phyloP scores from a whole-genome alignment of 2,329 filamentous ascomycete genomes.

The Xylaria sp. region DNA sequence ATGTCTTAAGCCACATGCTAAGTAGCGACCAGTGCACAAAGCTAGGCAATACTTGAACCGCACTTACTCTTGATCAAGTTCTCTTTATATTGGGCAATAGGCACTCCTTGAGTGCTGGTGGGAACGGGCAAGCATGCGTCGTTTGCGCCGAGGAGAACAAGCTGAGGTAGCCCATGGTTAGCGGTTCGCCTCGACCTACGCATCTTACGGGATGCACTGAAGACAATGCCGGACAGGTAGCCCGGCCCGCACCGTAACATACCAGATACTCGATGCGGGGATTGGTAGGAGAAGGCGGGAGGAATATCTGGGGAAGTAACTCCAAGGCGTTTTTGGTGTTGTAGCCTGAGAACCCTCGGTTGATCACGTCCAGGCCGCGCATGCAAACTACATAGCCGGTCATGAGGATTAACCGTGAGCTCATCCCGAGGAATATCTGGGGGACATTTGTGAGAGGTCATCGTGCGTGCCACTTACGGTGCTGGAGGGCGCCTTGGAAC shows the following conservation, averaged over 20 bases:
- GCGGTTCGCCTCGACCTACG: neutral
- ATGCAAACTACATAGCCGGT: slow-evolving; percentile 63
- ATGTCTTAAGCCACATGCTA: neutral
- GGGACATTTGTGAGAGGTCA: neutral
- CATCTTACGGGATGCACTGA: slow-evolving; percentile 5
- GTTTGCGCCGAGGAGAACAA: slow-evolving; percentile 87
- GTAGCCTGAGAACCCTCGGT: slow-evolving; percentile 87
- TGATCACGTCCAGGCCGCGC: slow-evolving; percentile 82
- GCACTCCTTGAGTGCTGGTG: slow-evolving; percentile 74
- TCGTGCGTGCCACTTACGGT: slow-evolving; percentile 56
- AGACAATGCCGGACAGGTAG: slow-evolving; percentile 10
- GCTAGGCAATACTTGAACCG: neutral
- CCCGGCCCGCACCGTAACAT: slow-evolving; percentile 35
- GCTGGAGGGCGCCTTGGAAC: slow-evolving; percentile 73
- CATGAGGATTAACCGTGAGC: slow-evolving; percentile 13
- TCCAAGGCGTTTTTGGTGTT: slow-evolving; percentile 77
- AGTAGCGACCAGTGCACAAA: neutral
- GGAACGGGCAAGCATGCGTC: slow-evolving; percentile 74
- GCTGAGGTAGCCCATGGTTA: slow-evolving; percentile 48
- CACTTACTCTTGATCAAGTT: slow-evolving; percentile 62
- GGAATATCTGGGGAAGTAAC: slow-evolving; percentile 73
- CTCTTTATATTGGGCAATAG: slow-evolving; percentile 73
- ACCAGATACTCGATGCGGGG: slow-evolving; percentile 72
- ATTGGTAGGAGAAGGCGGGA: slow-evolving; percentile 61
- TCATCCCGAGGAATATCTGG: neutral